Evolutionary conservation across 805 yeast species (phyloP), one percentile per base, ranked within the genome.

Genomic region (Candida qinlingensis): DNA sequence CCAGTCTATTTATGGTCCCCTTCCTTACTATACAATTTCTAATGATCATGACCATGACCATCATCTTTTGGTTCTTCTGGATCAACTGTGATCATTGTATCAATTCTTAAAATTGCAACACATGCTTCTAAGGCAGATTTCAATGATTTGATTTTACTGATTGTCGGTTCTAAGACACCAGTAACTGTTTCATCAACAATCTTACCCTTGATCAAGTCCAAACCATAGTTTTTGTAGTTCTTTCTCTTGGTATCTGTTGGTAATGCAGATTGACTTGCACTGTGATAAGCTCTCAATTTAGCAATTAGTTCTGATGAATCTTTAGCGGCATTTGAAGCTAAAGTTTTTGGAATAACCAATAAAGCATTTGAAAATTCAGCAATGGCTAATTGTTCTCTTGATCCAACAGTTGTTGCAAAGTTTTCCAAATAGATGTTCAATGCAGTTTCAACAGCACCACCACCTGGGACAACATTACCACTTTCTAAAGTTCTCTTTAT

Each of bases 401-500:
- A 88, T 4, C 98, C 97, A 45, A 94, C 92, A 1, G 98, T 90
- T 7, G 98, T 94, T 44, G 99, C 99, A 69, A 94, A 94, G 66
- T 88, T 92, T 69, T 94, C 99, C 65, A 94, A 75, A 67, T 88
- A 94, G 46, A 94, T 90, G 72, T 90, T 91, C 63, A 94, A 77
- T 3, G 98, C 98, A 45, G 96, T 78, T 71, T 94, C 99, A 35
- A 94, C 99, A 7, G 98, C 97, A 52, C 99, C 99, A 56, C 99
- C 99, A 53, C 99, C 99, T 39, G 99, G 98, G 6, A 94, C 99
- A 49, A 95, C 91, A 56, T 79, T 71, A 25, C 97, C 98, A 61
- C 92, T 82, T 69, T 94, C 99, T 57, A 95, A 77, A 10, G 98
- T 90, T 65, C 99, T 83, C 73, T 94, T 94, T 36, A 94, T 96